Evolutionary conservation across 495 filamentous ascomycete species (phyloP).

Genomic region (Cryomyces minteri): DNA sequence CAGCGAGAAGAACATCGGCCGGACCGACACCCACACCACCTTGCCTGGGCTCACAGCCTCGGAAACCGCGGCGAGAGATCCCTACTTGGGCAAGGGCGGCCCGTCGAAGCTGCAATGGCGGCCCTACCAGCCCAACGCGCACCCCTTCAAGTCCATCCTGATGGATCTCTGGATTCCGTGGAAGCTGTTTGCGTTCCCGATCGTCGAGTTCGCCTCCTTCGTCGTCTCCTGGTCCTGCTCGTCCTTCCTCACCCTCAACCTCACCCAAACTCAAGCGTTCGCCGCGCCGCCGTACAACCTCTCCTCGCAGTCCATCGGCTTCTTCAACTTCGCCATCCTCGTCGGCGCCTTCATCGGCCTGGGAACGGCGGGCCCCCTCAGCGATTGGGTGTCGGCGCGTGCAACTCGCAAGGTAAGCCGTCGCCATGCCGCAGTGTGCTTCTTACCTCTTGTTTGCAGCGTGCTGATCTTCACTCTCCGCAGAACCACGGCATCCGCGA

Average conservation of each 20-base stretch:
- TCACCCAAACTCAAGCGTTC: slow-evolving; percentile 43
- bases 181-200: slow-evolving; percentile 40
- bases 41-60: slow-evolving; percentile 9
- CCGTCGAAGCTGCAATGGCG: slow-evolving; percentile 37
- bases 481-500: slow-evolving; percentile 45
- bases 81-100: slow-evolving; percentile 27
- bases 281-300: slow-evolving; percentile 40
- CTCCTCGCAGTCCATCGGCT: slow-evolving; percentile 31
- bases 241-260: slow-evolving; percentile 41
- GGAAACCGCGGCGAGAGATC: slow-evolving; percentile 14
- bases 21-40: slow-evolving; percentile 2
- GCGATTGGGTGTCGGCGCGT: slow-evolving; percentile 38
- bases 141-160: slow-evolving; percentile 24
- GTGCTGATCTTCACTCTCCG: too few species aligned
- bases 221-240: slow-evolving; percentile 41
- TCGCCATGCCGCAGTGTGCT: too few species aligned
- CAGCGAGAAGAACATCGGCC: slow-evolving; percentile 10
- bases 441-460: too few species aligned
- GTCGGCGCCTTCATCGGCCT: slow-evolving; percentile 36
- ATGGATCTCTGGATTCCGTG: slow-evolving; percentile 32
- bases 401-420: slow-evolving; percentile 22
- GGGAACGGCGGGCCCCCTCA: slow-evolving; percentile 36
- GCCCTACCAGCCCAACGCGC: slow-evolving; percentile 25
- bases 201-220: slow-evolving; percentile 42
- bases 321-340: slow-evolving; percentile 29